Evolutionary conservation across 192 early-diverging fungal species (phyloP), one percentile per base, ranked within the genome.

Genomic region (Jimgerdemannia lactiflua): DNA sequence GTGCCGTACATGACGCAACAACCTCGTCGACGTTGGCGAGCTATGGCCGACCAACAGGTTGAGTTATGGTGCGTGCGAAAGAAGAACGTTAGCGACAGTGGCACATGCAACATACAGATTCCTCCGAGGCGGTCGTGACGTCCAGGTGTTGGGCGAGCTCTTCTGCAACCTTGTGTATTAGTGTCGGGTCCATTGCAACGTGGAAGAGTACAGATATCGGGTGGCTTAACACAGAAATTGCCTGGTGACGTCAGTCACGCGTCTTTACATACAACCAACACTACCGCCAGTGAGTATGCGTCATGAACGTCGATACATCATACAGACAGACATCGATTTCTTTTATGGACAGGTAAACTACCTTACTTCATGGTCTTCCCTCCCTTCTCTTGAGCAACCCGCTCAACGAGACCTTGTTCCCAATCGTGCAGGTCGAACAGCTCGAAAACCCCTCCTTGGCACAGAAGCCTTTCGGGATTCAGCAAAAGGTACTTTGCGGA

Each of bases 291-390:
- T 29, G 29, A 29, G 6, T 6, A 59, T 59, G 6, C 49, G 0
- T 59, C 49, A 59, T 14, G 49, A 59, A 59, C 2, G 8, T 14
- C 49, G 49, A 10, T 59, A 59, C 8, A 75, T 75, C 66, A 75
- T 75, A 19, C 74, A 75, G 39, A 75, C 74, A 4, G 74, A 75
- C 40, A 49, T 75, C 43, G 74, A 75, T 49, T 75, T 75, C 67
- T 75, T 75, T 20, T 75, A 75, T 43, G 74, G 74, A 4, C 74
- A 75, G 67, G 74, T 75, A 69, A 19, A 17, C 20, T 39, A 39
- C 40, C 10, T 17, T 43, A 10, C 8, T 2, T 59, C 8, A 59
- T 9, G 3, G 3, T 39, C 42, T 3, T 17, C 1, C 4, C 10
- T 18, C 17, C 10, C 11, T 18, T 9, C 0, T 42, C 0, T 29